A percentile compares a stretch with the other conserved stretches of the same genome.
These are phyloP conservation scores for Ceratocystis smalleyi DNA, from an alignment of 2,329 filamentous ascomycete genomes.

Conservation along the genomic window DNA sequence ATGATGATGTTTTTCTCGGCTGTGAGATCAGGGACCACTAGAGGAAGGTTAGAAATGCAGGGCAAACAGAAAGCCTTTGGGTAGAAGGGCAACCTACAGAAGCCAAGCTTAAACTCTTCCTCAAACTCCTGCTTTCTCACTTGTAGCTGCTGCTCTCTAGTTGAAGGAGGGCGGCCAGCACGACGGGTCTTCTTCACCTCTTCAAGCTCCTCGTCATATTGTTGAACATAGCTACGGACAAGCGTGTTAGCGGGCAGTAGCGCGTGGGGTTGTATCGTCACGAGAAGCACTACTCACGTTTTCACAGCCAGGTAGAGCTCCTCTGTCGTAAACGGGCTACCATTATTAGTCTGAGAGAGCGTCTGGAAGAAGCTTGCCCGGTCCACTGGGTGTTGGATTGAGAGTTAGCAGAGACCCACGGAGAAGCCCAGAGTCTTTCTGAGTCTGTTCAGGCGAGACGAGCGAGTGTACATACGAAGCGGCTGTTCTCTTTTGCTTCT, in stretches of 20 bases:
- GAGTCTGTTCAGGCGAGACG: not conserved
- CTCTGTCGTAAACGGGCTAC: conserved; percentile 35
- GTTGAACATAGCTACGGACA: conserved; percentile 42
- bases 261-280: not conserved
- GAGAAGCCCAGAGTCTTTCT: too few species aligned
- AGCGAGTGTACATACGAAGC: conserved; percentile 38
- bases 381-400: conserved; percentile 21
- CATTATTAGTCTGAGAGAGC: conserved; percentile 27
- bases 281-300: conserved; percentile 30
- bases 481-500: conserved; percentile 60
- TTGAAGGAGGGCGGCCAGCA: conserved; percentile 61
- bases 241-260: conserved; percentile 14
- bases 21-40: conserved; percentile 60
- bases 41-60: not conserved
- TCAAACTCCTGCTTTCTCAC: conserved; percentile 54
- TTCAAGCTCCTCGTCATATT: conserved; percentile 55
- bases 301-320: conserved; percentile 47
- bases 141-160: conserved; percentile 61
- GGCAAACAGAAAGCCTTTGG: not conserved
- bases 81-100: conserved; percentile 40
- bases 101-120: conserved; percentile 69
- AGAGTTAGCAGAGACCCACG: not conserved
- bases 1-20: conserved; percentile 47
- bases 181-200: conserved; percentile 53
- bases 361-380: conserved; percentile 52